phyloP scores from a whole-genome alignment of 2,329 filamentous ascomycete genomes.

The Diaporthe australafricana region DNA sequence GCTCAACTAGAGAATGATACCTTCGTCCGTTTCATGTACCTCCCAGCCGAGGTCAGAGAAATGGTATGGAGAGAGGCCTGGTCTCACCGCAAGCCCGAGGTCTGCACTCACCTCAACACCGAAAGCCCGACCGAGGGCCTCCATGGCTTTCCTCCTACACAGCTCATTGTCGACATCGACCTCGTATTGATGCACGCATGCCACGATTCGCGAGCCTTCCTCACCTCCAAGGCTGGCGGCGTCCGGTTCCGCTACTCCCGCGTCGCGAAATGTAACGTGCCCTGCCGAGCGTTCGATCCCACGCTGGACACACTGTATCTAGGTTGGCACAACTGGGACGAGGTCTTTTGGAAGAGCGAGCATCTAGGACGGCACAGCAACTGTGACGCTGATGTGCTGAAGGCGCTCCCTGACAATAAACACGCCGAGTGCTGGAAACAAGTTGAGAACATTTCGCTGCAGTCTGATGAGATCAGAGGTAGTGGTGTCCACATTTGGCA shows the following conservation, averaged over 20 bases:
- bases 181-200: not conserved
- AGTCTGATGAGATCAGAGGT: not conserved
- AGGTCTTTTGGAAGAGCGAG: too few species aligned
- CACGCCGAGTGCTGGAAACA: not conserved
- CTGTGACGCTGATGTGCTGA: too few species aligned
- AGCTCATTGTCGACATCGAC: not conserved
- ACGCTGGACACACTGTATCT: slow-evolving; percentile 4
- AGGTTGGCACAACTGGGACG: not conserved
- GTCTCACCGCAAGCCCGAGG: not conserved
- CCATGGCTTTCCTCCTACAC: not conserved
- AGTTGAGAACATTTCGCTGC: not conserved
- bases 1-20: not conserved
- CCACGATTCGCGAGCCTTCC: not conserved
- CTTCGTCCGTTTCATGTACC: not conserved
- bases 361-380: too few species aligned
- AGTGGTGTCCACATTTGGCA: too few species aligned
- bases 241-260: slow-evolving; percentile 1
- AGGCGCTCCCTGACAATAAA: too few species aligned
- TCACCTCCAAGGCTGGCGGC: not conserved
- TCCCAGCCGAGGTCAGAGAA: not conserved
- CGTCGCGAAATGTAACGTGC: not conserved
- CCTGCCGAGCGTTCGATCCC: slow-evolving; percentile 9
- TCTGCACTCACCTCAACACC: not conserved
- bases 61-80: not conserved
- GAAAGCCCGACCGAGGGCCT: not conserved